Percentiles rank a stretch among this genome's conserved stretches.
Evolutionary conservation across 441 rosid species (phyloP).

Genomic region (Geranium incanum): DNA sequence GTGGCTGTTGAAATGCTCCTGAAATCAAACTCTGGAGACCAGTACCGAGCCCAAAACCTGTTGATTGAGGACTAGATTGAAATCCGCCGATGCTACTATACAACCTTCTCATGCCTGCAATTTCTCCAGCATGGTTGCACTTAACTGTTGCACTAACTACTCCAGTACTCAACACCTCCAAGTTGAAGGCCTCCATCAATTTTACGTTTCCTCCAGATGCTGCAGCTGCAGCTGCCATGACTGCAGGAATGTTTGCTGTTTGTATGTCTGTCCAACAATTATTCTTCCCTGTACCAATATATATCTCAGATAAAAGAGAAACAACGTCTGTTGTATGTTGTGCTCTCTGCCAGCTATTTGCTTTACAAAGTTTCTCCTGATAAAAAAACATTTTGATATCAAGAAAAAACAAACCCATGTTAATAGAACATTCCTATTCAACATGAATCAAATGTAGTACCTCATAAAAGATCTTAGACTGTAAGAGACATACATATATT

Average conservation of each 20-base stretch:
- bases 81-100: slow-evolving; percentile 92
- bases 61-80: slow-evolving; percentile 37
- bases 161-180: slow-evolving; percentile 93
- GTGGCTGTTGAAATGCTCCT: slow-evolving; percentile 77
- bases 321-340: slow-evolving; percentile 84
- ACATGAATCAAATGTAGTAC: background rate
- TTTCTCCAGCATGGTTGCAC: slow-evolving; percentile 95
- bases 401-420: background rate
- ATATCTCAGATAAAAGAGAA: slow-evolving; percentile 91
- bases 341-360: slow-evolving; percentile 90
- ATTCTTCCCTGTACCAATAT: slow-evolving; percentile 84
- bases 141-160: slow-evolving; percentile 93
- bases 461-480: background rate
- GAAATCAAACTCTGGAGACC: slow-evolving; percentile 86
- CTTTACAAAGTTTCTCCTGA: slow-evolving; percentile 94
- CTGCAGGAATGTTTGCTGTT: slow-evolving; percentile 94
- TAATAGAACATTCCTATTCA: background rate
- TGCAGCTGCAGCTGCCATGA: slow-evolving; percentile 97
- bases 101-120: slow-evolving; percentile 97
- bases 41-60: slow-evolving; percentile 36
- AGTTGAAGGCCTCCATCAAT: slow-evolving; percentile 73
- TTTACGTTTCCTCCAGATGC: slow-evolving; percentile 93
- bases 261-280: slow-evolving; percentile 77
- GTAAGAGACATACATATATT: background rate
- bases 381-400: slow-evolving; percentile 20